Conservation (phyloP, 257 asterid genomes). For the Coffea eugenioides region DNA sequence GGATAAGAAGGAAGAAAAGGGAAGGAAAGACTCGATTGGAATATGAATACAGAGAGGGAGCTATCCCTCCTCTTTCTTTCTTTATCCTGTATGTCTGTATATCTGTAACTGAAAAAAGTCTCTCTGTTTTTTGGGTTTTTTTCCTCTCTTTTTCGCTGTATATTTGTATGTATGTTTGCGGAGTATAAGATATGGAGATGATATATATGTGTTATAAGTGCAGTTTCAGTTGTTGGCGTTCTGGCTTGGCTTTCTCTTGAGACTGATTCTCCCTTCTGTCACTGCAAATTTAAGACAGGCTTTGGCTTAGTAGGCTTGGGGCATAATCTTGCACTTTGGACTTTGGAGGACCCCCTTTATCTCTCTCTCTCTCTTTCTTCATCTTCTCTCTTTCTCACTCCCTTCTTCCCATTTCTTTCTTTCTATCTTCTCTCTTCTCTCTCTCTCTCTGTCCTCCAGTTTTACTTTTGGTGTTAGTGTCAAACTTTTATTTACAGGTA, state of each 20-base stretch:
- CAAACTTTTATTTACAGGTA: neutral
- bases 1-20: conserved; percentile 48
- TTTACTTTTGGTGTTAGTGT: conserved; percentile 3
- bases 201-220: conserved; percentile 24
- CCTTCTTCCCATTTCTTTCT: neutral
- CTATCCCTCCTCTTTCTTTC: conserved; percentile 25
- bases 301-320: conserved; percentile 56
- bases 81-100: conserved; percentile 17
- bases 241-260: conserved; percentile 34
- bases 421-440: neutral
- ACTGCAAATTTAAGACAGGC: conserved; percentile 69
- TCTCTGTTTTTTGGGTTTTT: neutral
- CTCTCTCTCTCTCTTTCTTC: conserved; percentile 19
- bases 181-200: conserved; percentile 3
- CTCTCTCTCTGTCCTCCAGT: conserved; percentile 9
- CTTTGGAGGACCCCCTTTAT: conserved; percentile 47
- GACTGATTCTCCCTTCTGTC: conserved; percentile 21
- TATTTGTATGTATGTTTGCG: conserved; percentile 9
- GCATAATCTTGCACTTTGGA: conserved; percentile 42
- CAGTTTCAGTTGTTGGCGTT: conserved; percentile 43
- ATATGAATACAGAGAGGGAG: conserved; percentile 2
- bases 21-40: conserved; percentile 35
- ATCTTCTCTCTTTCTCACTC: conserved; percentile 11
- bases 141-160: conserved; percentile 6
- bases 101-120: neutral